A percentile compares a stretch with the other conserved stretches of the same genome.
Evolutionary conservation across 306 rosid genomes (phyloP).

Genomic region (Lathyrus sativus): DNA sequence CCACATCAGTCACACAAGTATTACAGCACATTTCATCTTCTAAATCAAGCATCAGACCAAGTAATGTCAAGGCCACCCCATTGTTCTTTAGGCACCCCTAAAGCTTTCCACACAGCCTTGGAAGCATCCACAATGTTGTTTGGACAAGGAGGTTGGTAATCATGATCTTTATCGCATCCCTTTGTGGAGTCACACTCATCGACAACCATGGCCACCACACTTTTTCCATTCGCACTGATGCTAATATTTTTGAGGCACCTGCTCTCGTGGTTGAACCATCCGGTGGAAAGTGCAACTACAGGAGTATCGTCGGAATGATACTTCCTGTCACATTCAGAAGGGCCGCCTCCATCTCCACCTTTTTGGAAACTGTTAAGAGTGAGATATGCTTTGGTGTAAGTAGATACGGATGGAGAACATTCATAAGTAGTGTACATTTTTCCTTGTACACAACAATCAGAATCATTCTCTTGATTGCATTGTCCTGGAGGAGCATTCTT

Average conservation of each 20-base stretch:
- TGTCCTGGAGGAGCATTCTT: not conserved
- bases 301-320: conserved; percentile 4
- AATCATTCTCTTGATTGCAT: conserved; percentile 5
- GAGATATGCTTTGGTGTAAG: not conserved
- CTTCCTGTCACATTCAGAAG: not conserved
- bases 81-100: not conserved
- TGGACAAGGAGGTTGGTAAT: conserved; percentile 1
- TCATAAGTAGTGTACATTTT: conserved; percentile 6
- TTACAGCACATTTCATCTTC: too few species aligned
- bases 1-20: too few species aligned
- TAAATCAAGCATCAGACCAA: conserved; percentile 2
- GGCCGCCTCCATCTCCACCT: conserved; percentile 11
- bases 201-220: not conserved
- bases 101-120: not conserved
- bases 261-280: not conserved
- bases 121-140: conserved; percentile 10
- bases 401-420: not conserved
- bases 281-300: conserved; percentile 3
- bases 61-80: conserved; percentile 7
- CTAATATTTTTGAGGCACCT: not conserved
- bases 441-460: not conserved
- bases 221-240: not conserved
- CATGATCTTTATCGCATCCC: not conserved
- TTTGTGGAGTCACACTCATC: conserved; percentile 5
- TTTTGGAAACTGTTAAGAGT: conserved; percentile 17